phyloP scores from a whole-genome alignment of 495 filamentous ascomycete species.

The Xylaria grammica region DNA sequence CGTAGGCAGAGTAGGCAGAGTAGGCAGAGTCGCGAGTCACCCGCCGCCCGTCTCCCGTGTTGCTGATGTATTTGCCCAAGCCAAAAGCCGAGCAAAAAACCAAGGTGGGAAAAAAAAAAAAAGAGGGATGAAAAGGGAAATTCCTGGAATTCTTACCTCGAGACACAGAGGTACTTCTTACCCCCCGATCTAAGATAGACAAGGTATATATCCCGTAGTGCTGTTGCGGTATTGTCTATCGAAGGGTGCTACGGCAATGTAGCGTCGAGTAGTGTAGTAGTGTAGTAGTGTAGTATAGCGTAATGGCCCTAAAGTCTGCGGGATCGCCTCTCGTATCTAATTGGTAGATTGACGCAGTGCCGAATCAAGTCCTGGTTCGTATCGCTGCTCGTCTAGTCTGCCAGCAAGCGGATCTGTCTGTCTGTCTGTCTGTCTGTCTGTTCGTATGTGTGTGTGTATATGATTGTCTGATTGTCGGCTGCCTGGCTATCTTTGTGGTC shows the following conservation, averaged over 20 bases:
- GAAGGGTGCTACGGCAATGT: not conserved
- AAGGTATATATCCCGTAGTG: too few relatives aligned
- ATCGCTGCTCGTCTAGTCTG: conserved; percentile 14
- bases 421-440: conserved; percentile 14
- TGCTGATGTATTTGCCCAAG: not conserved
- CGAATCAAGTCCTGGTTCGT: conserved; percentile 24
- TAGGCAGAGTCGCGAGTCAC: not conserved
- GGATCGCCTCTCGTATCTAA: conserved; percentile 39
- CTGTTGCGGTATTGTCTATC: not conserved
- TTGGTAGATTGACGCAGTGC: conserved; percentile 36
- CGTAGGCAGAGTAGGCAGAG: too few relatives aligned
- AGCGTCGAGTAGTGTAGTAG: too few relatives aligned
- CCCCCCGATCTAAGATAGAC: too few relatives aligned
- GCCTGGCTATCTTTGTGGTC: not conserved
- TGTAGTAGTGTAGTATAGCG: too few relatives aligned
- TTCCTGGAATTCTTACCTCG: too few relatives aligned
- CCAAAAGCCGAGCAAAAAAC: not conserved
- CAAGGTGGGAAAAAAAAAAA: not conserved
- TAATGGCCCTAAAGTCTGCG: conserved; percentile 6
- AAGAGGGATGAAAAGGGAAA: too few relatives aligned
- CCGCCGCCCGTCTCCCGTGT: not conserved
- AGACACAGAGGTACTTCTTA: too few relatives aligned
- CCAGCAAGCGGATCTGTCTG: conserved; percentile 8
- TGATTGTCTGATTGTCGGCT: conserved; percentile 1
- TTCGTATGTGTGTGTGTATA: conserved; percentile 1